Evolutionary conservation across 805 yeast species (phyloP).

Genomic region (Spathaspora passalidarum): DNA sequence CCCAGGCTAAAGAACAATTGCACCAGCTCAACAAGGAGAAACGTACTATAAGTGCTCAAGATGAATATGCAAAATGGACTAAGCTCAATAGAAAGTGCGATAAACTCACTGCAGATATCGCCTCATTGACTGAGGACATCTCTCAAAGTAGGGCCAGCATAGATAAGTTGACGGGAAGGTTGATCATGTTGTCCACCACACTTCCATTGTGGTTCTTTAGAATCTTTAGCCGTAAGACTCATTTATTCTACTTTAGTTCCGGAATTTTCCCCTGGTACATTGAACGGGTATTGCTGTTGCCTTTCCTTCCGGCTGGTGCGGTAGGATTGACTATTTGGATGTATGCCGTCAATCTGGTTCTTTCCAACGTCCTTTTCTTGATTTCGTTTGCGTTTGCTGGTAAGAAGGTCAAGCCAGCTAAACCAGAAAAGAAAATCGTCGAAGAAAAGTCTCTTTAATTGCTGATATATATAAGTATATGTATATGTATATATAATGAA

Average conservation of each 20-base stretch:
- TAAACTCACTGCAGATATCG: conserved; percentile 51
- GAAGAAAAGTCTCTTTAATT: conserved; percentile 3
- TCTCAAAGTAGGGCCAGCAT: conserved; percentile 32
- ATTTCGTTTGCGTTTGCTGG: conserved; percentile 19
- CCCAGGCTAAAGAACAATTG: conserved; percentile 41
- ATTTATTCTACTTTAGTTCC: conserved; percentile 58
- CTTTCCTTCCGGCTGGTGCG: conserved; percentile 60
- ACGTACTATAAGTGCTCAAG: conserved; percentile 74
- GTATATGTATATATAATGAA: not conserved
- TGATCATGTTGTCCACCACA: conserved; percentile 38
- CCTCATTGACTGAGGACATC: conserved; percentile 37
- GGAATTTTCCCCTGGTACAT: conserved; percentile 54
- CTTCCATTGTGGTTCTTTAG: conserved; percentile 49
- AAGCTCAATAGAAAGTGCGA: conserved; percentile 75
- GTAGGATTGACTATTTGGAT: conserved; percentile 61
- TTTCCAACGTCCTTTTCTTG: conserved; percentile 19
- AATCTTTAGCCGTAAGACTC: conserved; percentile 49
- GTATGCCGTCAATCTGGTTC: conserved; percentile 36
- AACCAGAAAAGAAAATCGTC: conserved; percentile 8
- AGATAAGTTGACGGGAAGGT: conserved; percentile 26
- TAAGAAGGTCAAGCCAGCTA: conserved; percentile 11
- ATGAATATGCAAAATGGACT: conserved; percentile 95
- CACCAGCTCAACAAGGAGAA: conserved; percentile 49
- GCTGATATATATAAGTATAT: not conserved
- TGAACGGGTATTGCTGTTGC: conserved; percentile 59